Base-by-base conservation (phyloP, 2,329 filamentous ascomycete species). In the Clonostachys chloroleuca region DNA sequence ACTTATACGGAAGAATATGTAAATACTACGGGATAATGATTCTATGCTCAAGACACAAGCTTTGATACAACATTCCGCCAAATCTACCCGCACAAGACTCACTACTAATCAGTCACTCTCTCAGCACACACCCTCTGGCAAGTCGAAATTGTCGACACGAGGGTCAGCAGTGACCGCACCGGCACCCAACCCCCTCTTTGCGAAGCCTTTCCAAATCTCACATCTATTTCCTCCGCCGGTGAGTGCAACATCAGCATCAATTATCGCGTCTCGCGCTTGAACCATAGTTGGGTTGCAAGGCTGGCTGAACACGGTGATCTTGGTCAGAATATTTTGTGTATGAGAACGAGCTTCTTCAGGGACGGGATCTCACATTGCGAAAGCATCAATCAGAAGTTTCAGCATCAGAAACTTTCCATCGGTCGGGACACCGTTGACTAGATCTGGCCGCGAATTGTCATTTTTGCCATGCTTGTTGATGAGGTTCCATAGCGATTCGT, bases 401-500 rank as follows among this genome's bases (percentile, higher is more conserved):
- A 80, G 67, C 7, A 65, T 55, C 13, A 80, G 62, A 53, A 70
- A 80, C 49, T 71, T 72, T n/a, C 78, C 78, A 48, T 80, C 76
- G 1, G 65, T 73, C 4, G 78, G 77, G 2, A 78, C 66, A 4
- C 74, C 72, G 8, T 65, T 62, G 12, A 34, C 47, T 43, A 79
- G 72, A 1, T 59, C 58, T 1, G 78, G 77, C 13, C 59, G 53
- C 10, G 59, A 59, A 1, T 50, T 62, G 42, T 70, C 63, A 37
- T 70, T 77, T 61, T 75, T 76, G 47, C 78, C 78, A 50, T 78
- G 60, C 63, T 75, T 76, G 45, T 78, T 77, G 49, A 81, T 75
- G 36, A 81, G 54, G 59, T 78, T 79, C 78, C 78, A 81, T 48
- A 80, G 58, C 12, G 81, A 65, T 54, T 81, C 78, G 58, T 80